Conservation (phyloP, 352 stramenopile species). For the Pythium plurisporium region DNA sequence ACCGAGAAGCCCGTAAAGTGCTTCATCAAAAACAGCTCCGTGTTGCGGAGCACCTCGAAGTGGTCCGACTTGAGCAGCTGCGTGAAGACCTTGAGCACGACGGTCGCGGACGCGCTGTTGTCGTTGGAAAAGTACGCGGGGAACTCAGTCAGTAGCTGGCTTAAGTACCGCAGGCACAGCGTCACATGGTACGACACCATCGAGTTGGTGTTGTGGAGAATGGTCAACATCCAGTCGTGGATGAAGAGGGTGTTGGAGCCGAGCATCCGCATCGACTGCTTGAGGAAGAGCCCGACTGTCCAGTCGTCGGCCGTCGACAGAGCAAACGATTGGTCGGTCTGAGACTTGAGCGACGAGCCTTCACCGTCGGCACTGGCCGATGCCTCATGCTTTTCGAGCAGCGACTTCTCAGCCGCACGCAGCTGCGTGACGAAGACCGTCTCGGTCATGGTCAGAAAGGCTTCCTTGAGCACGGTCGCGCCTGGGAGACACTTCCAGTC, state of each 20-base stretch:
- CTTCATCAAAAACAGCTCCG: conserved; percentile 66
- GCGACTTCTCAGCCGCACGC: conserved; percentile 33
- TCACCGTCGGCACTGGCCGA: neutral
- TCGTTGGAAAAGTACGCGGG: conserved; percentile 48
- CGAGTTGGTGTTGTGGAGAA: conserved; percentile 65
- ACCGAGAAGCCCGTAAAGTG: conserved; percentile 52
- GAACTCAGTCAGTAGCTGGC: conserved; percentile 50
- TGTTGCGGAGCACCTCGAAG: conserved; percentile 64
- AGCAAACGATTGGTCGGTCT: conserved; percentile 38
- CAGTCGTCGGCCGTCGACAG: conserved; percentile 26
- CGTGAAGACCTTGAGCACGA: conserved; percentile 50
- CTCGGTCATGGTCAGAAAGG: conserved; percentile 37
- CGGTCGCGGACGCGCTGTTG: conserved; percentile 9
- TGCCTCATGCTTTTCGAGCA: conserved; percentile 26
- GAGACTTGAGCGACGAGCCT: conserved; percentile 20
- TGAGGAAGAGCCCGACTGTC: conserved; percentile 40
- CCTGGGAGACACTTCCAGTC: conserved; percentile 69
- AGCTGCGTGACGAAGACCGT: conserved; percentile 41
- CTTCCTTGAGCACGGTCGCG: conserved; percentile 34
- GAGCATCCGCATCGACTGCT: conserved; percentile 54
- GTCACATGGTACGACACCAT: conserved; percentile 65
- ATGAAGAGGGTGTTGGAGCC: conserved; percentile 41
- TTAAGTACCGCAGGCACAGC: conserved; percentile 62
- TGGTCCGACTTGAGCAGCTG: conserved; percentile 65
- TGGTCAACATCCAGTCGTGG: conserved; percentile 51